phyloP scores from a whole-genome alignment of 495 filamentous ascomycete species.

The Penicillium steckii region DNA sequence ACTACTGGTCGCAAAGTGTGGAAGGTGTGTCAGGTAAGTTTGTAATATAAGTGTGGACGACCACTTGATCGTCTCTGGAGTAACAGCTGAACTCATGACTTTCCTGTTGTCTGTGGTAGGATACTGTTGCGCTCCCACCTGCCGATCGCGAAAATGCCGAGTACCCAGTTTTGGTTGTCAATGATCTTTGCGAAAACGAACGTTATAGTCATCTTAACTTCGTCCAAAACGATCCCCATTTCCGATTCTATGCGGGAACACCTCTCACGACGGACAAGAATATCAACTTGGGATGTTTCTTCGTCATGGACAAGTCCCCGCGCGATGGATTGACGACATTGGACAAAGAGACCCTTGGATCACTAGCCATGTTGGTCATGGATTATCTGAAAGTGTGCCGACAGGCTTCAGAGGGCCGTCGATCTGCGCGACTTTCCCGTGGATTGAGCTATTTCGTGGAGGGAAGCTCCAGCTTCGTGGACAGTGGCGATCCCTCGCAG shows the following conservation, averaged over 20 bases:
- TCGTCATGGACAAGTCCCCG: slow-evolving; percentile 56
- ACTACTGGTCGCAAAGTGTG: slow-evolving; percentile 39
- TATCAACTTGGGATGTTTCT: slow-evolving; percentile 70
- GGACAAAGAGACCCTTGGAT: slow-evolving; percentile 43
- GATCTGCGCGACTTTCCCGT: slow-evolving; percentile 57
- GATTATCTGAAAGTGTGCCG: slow-evolving; percentile 59
- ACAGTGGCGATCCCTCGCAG: slow-evolving; percentile 27
- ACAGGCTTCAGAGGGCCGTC: slow-evolving; percentile 55
- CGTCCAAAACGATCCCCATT: slow-evolving; percentile 40
- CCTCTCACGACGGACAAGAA: slow-evolving; percentile 63
- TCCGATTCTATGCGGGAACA: slow-evolving; percentile 50
- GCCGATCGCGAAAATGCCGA: slow-evolving; percentile 27
- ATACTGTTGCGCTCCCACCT: slow-evolving; percentile 35
- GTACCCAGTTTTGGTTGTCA: slow-evolving; percentile 35
- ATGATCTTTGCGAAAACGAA: slow-evolving; percentile 40
- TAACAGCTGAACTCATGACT: background rate
- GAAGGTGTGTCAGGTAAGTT: slow-evolving; percentile 45
- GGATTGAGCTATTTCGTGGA: slow-evolving; percentile 66
- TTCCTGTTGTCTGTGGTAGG: slow-evolving; percentile 12
- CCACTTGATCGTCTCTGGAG: background rate
- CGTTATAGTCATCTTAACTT: slow-evolving; percentile 42
- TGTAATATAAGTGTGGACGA: too few relatives aligned
- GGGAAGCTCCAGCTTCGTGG: slow-evolving; percentile 45
- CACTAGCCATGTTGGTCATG: slow-evolving; percentile 58
- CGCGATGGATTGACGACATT: slow-evolving; percentile 31